Percentiles rank a stretch among this genome's conserved stretches.
Evolutionary conservation across 2,329 filamentous ascomycete species (phyloP).

Genomic region (Colletotrichum neosansevieriae): DNA sequence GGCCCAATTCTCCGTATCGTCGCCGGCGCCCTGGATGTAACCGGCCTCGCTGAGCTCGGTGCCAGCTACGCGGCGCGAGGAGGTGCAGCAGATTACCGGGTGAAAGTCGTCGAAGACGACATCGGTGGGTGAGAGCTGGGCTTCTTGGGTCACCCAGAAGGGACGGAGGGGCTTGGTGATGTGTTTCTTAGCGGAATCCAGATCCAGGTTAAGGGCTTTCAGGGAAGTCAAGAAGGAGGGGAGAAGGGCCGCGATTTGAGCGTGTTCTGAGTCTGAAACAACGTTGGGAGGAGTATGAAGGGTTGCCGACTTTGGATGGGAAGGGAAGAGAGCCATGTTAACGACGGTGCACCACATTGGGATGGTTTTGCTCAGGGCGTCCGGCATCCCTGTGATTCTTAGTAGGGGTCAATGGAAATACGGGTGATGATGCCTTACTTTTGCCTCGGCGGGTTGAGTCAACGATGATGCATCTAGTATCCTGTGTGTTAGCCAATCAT

Average conservation of each 20-base stretch:
- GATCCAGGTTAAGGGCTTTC: constrained; percentile 69
- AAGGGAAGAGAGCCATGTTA: constrained; percentile 82
- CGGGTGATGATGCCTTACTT: constrained; percentile 59
- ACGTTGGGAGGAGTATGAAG: constrained; percentile 80
- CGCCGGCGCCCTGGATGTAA: constrained; percentile 94
- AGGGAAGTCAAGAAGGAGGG: constrained; percentile 66
- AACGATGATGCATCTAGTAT: constrained; percentile 78
- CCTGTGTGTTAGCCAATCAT: constrained; percentile 1
- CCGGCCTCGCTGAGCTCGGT: constrained; percentile 72
- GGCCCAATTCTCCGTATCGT: constrained; percentile 96
- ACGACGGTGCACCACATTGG: constrained; percentile 94
- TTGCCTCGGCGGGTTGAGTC: constrained; percentile 95
- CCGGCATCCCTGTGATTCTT: constrained; percentile 78
- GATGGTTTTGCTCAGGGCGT: constrained; percentile 92
- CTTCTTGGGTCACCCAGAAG: constrained; percentile 83
- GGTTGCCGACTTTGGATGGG: constrained; percentile 49
- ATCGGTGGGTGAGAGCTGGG: constrained; percentile 55
- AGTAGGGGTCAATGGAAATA: neutral
- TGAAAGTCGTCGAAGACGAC: constrained; percentile 69
- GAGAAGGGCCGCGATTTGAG: constrained; percentile 77
- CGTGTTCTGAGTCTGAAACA: constrained; percentile 80
- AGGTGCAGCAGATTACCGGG: constrained; percentile 86
- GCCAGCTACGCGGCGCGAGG: constrained; percentile 77
- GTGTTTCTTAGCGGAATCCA: constrained; percentile 64
- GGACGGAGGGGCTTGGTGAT: constrained; percentile 81